These are phyloP conservation scores for Aspergillus conjunctus DNA, from an alignment of 495 filamentous ascomycete genomes.

Conservation along the genomic window DNA sequence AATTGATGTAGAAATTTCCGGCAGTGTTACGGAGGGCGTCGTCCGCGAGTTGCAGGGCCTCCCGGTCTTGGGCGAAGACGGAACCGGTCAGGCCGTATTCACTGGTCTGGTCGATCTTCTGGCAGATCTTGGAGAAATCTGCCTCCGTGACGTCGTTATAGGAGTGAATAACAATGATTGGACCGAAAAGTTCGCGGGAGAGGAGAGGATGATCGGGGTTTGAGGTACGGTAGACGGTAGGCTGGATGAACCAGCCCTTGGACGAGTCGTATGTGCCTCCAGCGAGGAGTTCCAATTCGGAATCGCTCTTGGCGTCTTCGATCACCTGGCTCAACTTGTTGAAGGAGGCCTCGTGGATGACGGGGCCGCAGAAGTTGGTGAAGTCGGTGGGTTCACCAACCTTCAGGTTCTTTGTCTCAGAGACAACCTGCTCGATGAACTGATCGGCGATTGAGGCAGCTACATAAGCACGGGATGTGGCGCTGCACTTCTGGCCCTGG, in stretches of 20 bases:
- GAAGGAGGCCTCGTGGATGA: conserved; percentile 59
- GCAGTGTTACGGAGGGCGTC: conserved; percentile 74
- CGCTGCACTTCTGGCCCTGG: conserved; percentile 87
- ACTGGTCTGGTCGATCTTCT: conserved; percentile 63
- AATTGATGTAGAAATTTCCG: conserved; percentile 93
- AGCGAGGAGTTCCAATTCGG: conserved; percentile 60
- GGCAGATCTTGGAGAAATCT: conserved; percentile 53
- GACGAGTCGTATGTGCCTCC: conserved; percentile 62
- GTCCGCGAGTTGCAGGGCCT: conserved; percentile 66
- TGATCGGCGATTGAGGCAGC: conserved; percentile 68
- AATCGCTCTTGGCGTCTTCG: conserved; percentile 63
- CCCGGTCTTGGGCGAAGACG: conserved; percentile 74
- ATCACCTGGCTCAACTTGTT: conserved; percentile 57
- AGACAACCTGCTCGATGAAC: conserved; percentile 62
- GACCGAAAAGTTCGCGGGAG: conserved; percentile 65
- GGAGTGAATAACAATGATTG: conserved; percentile 60
- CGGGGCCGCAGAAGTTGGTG: conserved; percentile 60
- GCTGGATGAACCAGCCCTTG: conserved; percentile 67
- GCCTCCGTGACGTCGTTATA: conserved; percentile 58
- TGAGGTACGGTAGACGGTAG: conserved; percentile 66
- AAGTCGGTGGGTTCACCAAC: conserved; percentile 71
- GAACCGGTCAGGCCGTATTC: conserved; percentile 81
- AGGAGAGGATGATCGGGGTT: conserved; percentile 65
- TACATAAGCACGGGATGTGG: conserved; percentile 75
- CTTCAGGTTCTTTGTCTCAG: conserved; percentile 65